Evolutionary conservation across 2,329 filamentous ascomycete species (phyloP), one percentile per base, ranked within the genome.

Genomic region (Pseudocercospora cruenta): DNA sequence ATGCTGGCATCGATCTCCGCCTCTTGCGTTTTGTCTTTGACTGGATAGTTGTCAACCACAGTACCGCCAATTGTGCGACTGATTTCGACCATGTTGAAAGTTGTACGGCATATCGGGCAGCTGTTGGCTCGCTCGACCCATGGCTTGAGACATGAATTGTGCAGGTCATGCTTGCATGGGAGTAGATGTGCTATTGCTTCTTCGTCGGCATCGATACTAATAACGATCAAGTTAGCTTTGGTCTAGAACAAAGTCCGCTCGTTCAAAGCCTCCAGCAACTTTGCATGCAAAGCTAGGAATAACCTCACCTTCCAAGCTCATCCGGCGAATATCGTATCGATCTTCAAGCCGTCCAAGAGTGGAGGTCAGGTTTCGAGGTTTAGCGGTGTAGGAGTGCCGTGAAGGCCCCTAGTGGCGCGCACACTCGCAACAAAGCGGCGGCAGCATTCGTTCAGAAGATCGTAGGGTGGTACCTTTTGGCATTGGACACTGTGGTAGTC

Each of bases 61-160:
- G 83, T 79, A 5, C 87, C 88, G 84, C 92, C 91, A 75, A 93
- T 82, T 72, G 86, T 88, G 76, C 91, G 88, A 79, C 91, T 91
- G 68, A 99, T 89, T 77, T 95, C 89, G 71, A 99, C 94, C 73
- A 90, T 82, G 80, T 98, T 94, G 83, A 99, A 98, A 69, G 87
- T 88, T 74, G 92, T 91, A 72, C 95, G 91, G 81, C 95, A 99
- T 79, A 99, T 97, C 54, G 95, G 95, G 80, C 95, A 99, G 78
- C 94, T 97, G 81, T 98, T 99, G 70, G 95, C 94, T 79, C 96
- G 91, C 80, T 96, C 92, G 54, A 94, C 93, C 95, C 95, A 99
- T 72, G 93, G 92, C 73, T 91, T 91, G 72, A 99, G 86, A 80
- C 95, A 99, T 60, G 91, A 89, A 82, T 99, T 90, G 82, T 99